Evolutionary conservation across 2,329 filamentous ascomycete genomes (phyloP).

Genomic region (Pezicula radicicola): DNA sequence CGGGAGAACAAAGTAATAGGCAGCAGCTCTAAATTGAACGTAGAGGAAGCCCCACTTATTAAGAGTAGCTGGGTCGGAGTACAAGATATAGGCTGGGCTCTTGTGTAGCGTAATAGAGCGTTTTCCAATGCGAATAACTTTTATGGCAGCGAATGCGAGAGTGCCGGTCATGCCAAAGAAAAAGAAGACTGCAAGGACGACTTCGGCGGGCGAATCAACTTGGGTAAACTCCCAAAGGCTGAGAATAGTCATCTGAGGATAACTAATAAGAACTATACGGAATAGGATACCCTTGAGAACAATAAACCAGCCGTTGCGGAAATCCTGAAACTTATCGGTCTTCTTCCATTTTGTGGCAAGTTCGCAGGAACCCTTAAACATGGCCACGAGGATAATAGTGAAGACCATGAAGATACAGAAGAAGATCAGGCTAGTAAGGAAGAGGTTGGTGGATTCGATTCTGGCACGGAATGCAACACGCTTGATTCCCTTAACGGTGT

Average conservation of each 20-base stretch:
- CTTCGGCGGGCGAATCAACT: constrained; percentile 78
- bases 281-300: constrained; percentile 93
- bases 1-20: constrained; percentile 92
- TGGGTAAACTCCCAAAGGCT: constrained; percentile 92
- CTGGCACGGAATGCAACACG: constrained; percentile 81
- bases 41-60: constrained; percentile 99
- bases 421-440: constrained; percentile 87
- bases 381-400: constrained; percentile 67
- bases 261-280: constrained; percentile 85
- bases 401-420: constrained; percentile 81
- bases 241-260: constrained; percentile 85
- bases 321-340: constrained; percentile 83
- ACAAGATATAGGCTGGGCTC: constrained; percentile 95
- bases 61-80: constrained; percentile 87
- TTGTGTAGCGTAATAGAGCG: constrained; percentile 89
- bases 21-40: constrained; percentile 91
- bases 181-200: constrained; percentile 87
- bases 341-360: constrained; percentile 77
- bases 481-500: constrained; percentile 75
- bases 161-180: constrained; percentile 76
- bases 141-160: constrained; percentile 81
- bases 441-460: constrained; percentile 90
- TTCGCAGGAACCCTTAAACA: constrained; percentile 82
- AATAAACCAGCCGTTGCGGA: constrained; percentile 90
- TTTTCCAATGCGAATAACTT: constrained; percentile 85